These are phyloP conservation scores for Nicotiana undulata DNA, from an alignment of 257 asterid genomes.

Conservation along the genomic window DNA sequence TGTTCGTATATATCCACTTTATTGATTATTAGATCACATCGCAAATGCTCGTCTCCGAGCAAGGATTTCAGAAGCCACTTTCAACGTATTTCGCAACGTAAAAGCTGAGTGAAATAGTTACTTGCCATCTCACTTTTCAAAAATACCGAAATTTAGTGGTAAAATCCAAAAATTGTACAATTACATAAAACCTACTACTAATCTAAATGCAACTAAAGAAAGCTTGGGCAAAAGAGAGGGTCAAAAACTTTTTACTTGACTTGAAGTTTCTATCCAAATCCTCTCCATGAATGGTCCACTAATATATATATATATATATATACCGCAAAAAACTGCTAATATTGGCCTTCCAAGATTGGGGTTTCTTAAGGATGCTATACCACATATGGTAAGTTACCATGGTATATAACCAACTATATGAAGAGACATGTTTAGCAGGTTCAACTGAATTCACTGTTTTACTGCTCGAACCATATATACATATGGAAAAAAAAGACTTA, in stretches of 20 bases:
- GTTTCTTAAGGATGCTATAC: neutral
- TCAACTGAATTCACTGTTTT: neutral
- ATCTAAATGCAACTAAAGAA: neutral
- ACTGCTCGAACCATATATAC: neutral
- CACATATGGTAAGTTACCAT: neutral
- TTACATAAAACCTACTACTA: neutral
- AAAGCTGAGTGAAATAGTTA: neutral
- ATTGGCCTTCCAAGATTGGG: neutral
- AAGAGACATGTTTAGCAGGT: neutral
- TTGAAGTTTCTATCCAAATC: too few relatives aligned
- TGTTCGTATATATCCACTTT: too few relatives aligned
- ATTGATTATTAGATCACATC: too few relatives aligned
- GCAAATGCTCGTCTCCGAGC: too few relatives aligned
- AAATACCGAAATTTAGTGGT: neutral
- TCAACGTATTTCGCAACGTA: neutral
- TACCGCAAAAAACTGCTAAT: neutral
- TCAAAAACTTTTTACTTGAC: neutral
- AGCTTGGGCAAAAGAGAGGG: neutral
- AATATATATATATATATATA: neutral
- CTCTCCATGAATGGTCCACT: neutral
- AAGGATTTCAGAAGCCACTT: neutral
- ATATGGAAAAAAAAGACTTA: neutral
- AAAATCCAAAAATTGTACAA: neutral
- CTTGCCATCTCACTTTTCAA: neutral
- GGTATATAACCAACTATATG: too few relatives aligned